These are phyloP conservation scores for Lichtheimia ornata DNA, from an alignment of 371 early-diverging fungal species.

Conservation along the genomic window DNA sequence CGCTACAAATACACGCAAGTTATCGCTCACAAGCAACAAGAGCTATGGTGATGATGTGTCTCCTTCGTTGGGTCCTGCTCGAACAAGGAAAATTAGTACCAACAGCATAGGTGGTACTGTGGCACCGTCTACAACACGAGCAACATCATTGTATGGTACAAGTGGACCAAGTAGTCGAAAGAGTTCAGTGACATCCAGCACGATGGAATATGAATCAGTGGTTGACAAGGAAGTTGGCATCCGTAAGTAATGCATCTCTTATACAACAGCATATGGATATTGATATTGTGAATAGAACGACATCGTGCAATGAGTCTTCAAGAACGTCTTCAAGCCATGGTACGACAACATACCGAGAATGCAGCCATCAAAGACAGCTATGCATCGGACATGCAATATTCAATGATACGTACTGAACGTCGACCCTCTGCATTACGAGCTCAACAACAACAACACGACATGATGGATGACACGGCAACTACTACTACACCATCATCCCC, in stretches of 20 bases:
- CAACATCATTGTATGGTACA: neutral
- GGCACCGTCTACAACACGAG: neutral
- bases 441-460: slow-evolving; percentile 7
- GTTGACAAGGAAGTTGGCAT: slow-evolving; percentile 14
- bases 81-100: slow-evolving; percentile 10
- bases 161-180: slow-evolving; percentile 17
- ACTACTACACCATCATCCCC: neutral
- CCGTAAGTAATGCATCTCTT: slow-evolving; percentile 13
- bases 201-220: slow-evolving; percentile 12
- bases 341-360: slow-evolving; percentile 24
- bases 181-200: slow-evolving; percentile 14
- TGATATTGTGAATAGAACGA: slow-evolving; percentile 7
- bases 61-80: slow-evolving; percentile 18
- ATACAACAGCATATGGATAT: neutral
- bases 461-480: slow-evolving; percentile 1
- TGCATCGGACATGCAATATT: slow-evolving; percentile 13
- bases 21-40: slow-evolving; percentile 19
- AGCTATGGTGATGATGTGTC: slow-evolving; percentile 13
- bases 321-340: slow-evolving; percentile 35
- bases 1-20: slow-evolving; percentile 15
- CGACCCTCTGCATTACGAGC: slow-evolving; percentile 2
- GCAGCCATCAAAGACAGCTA: slow-evolving; percentile 18
- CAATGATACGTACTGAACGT: slow-evolving; percentile 16
- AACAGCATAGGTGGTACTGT: slow-evolving; percentile 11
- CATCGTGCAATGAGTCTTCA: slow-evolving; percentile 31